Percentiles rank a stretch among this genome's conserved stretches.
Evolutionary conservation across 805 yeast species (phyloP).

Genomic region (Nakazawaea siamensis): DNA sequence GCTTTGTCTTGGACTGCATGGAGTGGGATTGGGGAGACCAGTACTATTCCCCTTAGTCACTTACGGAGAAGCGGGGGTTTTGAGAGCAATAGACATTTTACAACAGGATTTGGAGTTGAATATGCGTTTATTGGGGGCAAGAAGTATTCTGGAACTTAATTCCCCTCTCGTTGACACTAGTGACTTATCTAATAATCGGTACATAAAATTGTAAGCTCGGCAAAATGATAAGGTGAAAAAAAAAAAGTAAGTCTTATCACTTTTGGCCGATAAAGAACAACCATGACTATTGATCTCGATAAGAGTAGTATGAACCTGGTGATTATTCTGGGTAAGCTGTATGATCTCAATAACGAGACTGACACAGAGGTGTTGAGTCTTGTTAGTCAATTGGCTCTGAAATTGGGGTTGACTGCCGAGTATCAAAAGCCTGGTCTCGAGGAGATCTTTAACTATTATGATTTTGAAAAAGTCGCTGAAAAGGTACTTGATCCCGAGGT

Average conservation of each 20-base stretch:
- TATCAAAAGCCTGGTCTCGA: neutral
- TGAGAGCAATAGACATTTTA: constrained; percentile 41
- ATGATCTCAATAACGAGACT: neutral
- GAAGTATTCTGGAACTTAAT: neutral
- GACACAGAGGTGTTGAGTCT: neutral
- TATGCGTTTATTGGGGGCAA: constrained; percentile 56
- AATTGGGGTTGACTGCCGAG: too few species aligned
- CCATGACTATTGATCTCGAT: too few species aligned
- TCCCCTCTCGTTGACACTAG: constrained; percentile 9
- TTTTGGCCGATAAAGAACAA: too few species aligned
- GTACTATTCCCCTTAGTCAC: constrained; percentile 5
- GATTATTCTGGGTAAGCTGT: neutral
- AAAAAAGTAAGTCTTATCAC: too few species aligned
- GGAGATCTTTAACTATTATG: constrained; percentile 31
- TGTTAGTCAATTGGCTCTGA: too few species aligned
- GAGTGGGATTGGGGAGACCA: constrained; percentile 27
- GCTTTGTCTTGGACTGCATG: constrained; percentile 27
- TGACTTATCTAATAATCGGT: constrained; percentile 12
- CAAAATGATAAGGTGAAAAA: too few species aligned
- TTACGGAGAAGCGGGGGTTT: constrained; percentile 32
- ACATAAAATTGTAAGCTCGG: constrained; percentile 1
- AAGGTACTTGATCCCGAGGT: constrained; percentile 32
- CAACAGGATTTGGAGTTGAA: constrained; percentile 56
- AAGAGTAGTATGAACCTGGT: too few species aligned
- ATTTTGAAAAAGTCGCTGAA: constrained; percentile 38